Evolutionary conservation across 345 rosid species (phyloP), one percentile per base, ranked within the genome.

Genomic region (Boechera retrofracta): DNA sequence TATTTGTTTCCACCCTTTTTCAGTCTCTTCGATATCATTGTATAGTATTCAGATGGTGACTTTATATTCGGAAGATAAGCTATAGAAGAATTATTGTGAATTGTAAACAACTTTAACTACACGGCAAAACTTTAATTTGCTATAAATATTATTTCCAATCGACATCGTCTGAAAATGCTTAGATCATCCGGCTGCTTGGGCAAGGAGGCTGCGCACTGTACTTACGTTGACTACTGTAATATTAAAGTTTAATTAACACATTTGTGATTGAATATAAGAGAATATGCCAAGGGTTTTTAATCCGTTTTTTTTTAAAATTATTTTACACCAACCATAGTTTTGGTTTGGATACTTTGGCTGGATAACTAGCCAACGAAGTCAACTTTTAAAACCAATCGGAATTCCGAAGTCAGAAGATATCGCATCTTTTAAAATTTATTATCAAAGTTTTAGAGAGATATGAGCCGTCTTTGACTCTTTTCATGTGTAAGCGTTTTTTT

Each of bases 121-220:
- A 52, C 44, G 54, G 13, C 54, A 28, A 56, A 18, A 54, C 63
- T 54, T 52, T 11, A 8, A 52, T 73, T 64, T 53, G 54, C 47
- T 31, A 12, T 18, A 42, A 47, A 31, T 54, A 13, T 12, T 73
- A 16, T 29, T 64, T 54, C 9, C 35, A 52, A 65, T 45, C 24
- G 65, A 74, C 39, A 55, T 54, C 16, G 29, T 29, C 54, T 52
- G 44, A 52, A 52, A 53, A 0, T 16, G 56, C 36, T 42, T 52
- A 35, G 29, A 45, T 65, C 78, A 64, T 24, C 58, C 49, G 65
- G 78, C 65, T 74, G 72, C 78, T 44, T 65, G 12, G 65, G 39
- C 57, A 13, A 64, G 64, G 71, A 63, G 70, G 49, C 77, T 62
- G 21, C 44, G 52, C 41, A 48, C 10, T 61, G 49, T 29, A 21